Conservation (phyloP, 2,329 filamentous ascomycete species). For the Microsporum ferrugineum region DNA sequence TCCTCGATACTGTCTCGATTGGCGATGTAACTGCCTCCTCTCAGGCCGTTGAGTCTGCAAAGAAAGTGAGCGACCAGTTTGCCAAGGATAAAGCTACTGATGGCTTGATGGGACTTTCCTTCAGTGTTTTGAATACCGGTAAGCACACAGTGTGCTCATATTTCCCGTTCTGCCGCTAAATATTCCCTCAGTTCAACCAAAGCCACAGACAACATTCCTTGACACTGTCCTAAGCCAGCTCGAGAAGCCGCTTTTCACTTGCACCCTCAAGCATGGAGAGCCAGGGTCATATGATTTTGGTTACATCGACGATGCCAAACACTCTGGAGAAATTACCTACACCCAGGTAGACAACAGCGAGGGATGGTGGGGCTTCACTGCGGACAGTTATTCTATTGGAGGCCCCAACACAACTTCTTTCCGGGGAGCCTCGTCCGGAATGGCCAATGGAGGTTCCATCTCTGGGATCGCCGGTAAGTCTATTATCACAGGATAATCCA, state of each 20-base stretch:
- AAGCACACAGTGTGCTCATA: background rate
- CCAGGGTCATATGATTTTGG: conserved; percentile 64
- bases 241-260: conserved; percentile 57
- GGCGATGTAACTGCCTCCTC: conserved; percentile 47
- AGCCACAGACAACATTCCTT: conserved; percentile 57
- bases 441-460: background rate
- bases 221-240: conserved; percentile 53
- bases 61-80: conserved; percentile 46
- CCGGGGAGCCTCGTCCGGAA: background rate
- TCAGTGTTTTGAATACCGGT: conserved; percentile 48
- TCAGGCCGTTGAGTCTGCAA: conserved; percentile 57
- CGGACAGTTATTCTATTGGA: conserved; percentile 48
- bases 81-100: conserved; percentile 43
- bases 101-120: conserved; percentile 50
- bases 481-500: background rate
- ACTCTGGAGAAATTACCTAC: conserved; percentile 51
- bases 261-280: conserved; percentile 49
- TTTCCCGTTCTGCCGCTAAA: background rate
- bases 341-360: conserved; percentile 49
- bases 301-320: conserved; percentile 52
- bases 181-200: conserved; percentile 8
- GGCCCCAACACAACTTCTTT: conserved; percentile 11
- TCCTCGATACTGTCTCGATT: conserved; percentile 52
- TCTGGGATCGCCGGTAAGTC: background rate
- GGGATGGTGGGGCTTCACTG: conserved; percentile 59